Evolutionary conservation across 441 rosid genomes (phyloP).

Genomic region (Metrosideros polymorpha): DNA sequence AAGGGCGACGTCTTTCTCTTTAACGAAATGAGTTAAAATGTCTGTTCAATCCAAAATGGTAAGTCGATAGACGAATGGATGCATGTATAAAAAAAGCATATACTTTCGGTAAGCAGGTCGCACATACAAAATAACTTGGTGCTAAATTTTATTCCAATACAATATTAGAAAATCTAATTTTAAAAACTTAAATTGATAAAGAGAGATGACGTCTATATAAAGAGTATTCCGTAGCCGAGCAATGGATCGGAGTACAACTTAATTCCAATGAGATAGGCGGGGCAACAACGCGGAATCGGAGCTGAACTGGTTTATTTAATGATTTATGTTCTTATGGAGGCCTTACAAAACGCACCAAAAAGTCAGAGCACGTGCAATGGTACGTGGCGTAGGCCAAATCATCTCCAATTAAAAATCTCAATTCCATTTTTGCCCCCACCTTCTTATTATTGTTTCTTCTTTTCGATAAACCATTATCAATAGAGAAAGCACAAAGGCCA

Average conservation of each 20-base stretch:
- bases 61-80: not conserved
- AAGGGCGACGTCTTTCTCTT: too few relatives aligned
- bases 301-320: not conserved
- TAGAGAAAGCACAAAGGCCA: not conserved
- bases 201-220: rapidly evolving
- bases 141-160: not conserved
- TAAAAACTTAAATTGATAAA: rapidly evolving
- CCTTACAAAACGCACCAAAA: not conserved
- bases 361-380: not conserved
- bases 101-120: rapidly evolving
- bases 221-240: not conserved
- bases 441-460: not conserved
- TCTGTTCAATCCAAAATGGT: rapidly evolving
- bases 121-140: rapidly evolving
- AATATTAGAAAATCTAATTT: not conserved
- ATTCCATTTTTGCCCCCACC: not conserved
- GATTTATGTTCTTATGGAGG: not conserved
- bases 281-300: not conserved
- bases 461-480: too few relatives aligned
- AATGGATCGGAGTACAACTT: rapidly evolving
- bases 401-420: not conserved
- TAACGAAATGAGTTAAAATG: too few relatives aligned
- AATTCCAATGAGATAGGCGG: not conserved
- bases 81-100: not conserved
- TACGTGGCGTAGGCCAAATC: not conserved